Conservation (phyloP, 2,329 filamentous ascomycete genomes). For the Ascochyta viciae-villosae region DNA sequence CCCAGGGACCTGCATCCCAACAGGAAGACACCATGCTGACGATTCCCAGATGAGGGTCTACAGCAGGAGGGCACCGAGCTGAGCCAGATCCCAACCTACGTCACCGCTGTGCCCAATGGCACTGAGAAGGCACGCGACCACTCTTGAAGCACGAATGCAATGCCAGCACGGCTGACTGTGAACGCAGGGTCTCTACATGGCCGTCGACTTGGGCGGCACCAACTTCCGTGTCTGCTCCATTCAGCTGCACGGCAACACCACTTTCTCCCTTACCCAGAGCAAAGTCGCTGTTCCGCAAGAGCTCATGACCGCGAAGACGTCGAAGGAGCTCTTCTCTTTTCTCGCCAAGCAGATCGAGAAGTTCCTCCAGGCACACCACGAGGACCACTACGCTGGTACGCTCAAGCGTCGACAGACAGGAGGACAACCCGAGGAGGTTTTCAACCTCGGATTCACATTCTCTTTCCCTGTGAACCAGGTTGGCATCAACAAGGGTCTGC, state of each 20-base stretch:
- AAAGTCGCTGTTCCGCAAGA: constrained; percentile 90
- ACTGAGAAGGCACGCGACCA: constrained; percentile 94
- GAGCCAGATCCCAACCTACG: constrained; percentile 97
- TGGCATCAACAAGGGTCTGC: constrained; percentile 91
- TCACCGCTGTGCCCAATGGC: constrained; percentile 93
- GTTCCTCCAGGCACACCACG: constrained; percentile 87
- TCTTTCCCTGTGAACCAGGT: constrained; percentile 95
- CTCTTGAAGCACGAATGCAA: not conserved
- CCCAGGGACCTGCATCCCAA: constrained; percentile 5
- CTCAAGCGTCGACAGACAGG: constrained; percentile 69
- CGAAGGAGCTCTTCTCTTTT: constrained; percentile 88
- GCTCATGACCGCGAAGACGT: constrained; percentile 87
- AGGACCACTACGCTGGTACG: constrained; percentile 80
- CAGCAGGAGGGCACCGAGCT: constrained; percentile 78
- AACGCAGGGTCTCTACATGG: constrained; percentile 87
- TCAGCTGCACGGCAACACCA: constrained; percentile 89
- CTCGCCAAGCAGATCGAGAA: constrained; percentile 89
- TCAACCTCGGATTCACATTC: constrained; percentile 98
- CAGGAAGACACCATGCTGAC: constrained; percentile 22
- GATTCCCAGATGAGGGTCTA: constrained; percentile 75
- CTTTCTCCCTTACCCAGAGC: constrained; percentile 90
- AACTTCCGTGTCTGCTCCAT: constrained; percentile 99
- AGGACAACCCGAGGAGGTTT: constrained; percentile 75
- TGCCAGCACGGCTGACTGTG: constrained; percentile 7
- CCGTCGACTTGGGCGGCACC: constrained; percentile 96